phyloP scores from a whole-genome alignment of 108 stramenopile genomes.

The Fragilaria radians region DNA sequence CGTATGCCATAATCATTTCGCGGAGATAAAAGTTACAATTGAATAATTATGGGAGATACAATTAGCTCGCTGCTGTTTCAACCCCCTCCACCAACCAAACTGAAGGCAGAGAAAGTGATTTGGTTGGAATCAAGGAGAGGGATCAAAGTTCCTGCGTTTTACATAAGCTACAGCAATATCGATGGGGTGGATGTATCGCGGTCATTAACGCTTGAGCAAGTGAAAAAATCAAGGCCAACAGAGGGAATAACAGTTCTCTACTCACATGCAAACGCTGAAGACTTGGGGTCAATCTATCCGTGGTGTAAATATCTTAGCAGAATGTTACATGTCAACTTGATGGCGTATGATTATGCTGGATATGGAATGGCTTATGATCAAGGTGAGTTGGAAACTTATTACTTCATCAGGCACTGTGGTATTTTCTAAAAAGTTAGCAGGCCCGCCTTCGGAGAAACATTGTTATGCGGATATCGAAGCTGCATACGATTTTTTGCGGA shows the following conservation, averaged over 20 bases:
- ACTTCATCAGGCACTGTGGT: background rate
- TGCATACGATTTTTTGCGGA: constrained; percentile 81
- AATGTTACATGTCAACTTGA: constrained; percentile 89
- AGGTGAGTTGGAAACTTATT: constrained; percentile 44
- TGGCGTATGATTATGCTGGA: constrained; percentile 98
- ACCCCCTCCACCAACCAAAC: constrained; percentile 79
- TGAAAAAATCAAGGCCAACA: constrained; percentile 25
- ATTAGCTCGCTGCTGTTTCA: constrained; percentile 83
- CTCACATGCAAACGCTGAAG: constrained; percentile 93
- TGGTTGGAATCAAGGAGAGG: constrained; percentile 78
- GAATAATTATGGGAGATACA: constrained; percentile 80
- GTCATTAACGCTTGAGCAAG: constrained; percentile 25
- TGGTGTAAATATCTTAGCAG: constrained; percentile 89
- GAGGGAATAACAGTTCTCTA: constrained; percentile 82
- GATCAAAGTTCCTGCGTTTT: constrained; percentile 76
- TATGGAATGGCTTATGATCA: constrained; percentile 85
- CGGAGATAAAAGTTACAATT: no score
- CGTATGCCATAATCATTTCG: no score
- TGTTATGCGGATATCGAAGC: constrained; percentile 94
- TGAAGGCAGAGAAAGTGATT: constrained; percentile 87
- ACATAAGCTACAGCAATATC: constrained; percentile 53
- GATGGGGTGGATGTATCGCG: constrained; percentile 33
- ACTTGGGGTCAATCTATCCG: constrained; percentile 87
- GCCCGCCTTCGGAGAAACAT: constrained; percentile 77
- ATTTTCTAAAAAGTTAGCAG: constrained; percentile 25